Evolutionary conservation across 257 asterid species (phyloP).

Genomic region (Petunia secreta): DNA sequence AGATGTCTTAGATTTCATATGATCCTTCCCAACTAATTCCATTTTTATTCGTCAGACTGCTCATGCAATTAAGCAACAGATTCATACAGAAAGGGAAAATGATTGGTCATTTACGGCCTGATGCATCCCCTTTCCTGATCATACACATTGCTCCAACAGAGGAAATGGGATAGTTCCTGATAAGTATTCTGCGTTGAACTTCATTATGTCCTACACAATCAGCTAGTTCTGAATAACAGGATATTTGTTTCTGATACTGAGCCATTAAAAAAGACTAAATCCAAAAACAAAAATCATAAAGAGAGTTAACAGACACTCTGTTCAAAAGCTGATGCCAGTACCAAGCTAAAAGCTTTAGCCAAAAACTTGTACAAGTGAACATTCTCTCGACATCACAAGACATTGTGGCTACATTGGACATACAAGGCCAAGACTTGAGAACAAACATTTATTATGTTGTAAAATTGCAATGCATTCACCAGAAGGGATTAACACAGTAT

Average conservation of each 20-base stretch:
- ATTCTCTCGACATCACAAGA: not conserved
- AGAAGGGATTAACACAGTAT: not conserved
- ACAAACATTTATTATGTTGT: too few species aligned
- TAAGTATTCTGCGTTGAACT: not conserved
- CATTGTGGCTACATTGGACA: not conserved
- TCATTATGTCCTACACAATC: not conserved
- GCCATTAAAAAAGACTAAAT: not conserved
- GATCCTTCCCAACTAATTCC: not conserved
- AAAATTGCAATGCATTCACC: constrained; percentile 5
- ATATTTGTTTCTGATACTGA: not conserved
- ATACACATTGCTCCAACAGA: not conserved
- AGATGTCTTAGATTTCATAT: not conserved
- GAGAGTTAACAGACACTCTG: not conserved
- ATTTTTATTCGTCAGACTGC: not conserved
- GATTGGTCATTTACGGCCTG: not conserved
- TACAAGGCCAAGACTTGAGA: constrained; percentile 3
- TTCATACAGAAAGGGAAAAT: not conserved
- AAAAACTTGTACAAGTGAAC: not conserved
- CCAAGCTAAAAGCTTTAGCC: not conserved
- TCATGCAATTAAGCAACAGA: not conserved
- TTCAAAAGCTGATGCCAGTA: not conserved
- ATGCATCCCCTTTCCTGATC: not conserved
- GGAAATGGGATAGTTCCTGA: not conserved
- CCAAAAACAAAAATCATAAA: not conserved
- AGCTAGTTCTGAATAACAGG: not conserved